Evolutionary conservation across 2,329 filamentous ascomycete genomes (phyloP), one percentile per base, ranked within the genome.

Genomic region (Fusarium neocosmosporiellum): DNA sequence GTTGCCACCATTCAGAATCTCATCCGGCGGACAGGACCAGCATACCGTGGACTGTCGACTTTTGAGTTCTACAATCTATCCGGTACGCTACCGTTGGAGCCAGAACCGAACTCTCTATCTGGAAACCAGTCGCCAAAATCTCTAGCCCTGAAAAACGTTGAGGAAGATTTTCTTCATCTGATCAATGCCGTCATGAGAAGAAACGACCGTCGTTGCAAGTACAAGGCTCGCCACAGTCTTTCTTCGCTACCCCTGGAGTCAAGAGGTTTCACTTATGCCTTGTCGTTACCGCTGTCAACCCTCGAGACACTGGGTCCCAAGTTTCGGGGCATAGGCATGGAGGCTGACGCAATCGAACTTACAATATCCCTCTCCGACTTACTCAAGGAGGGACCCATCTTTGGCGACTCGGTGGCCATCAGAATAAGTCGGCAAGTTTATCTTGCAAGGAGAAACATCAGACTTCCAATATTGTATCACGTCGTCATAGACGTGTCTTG

Each of bases 11-110:
- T 69, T 37, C 63, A 64, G 18, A 54, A 60, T 6, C 67, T 69
- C 9, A 36, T 55, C 7, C 67, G 63, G 5, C 43, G 65, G 5
- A 57, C 58, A 16, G 63, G 63, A 7, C 59, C 63, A 10, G 61
- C 63, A 0, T 59, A 69, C 16, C 59, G 67, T 14, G 29, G 27
- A 7, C n/a, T 69, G 22, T 69, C 67, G 16, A 60, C n/a, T 59
- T 69, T 63, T 34, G 67, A 69, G 37, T 69, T 69, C 16, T 69
- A 63, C 59, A 69, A 69, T 37, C 31, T 66, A 10, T 69, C 67
- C 2, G 62, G 66, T 29, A 54, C 36, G 16, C 34, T 24, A 4
- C 54, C 37, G 11, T 14, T 18, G 14, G 54, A 48, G 13, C 8
- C 29, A 4, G 50, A 39, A 3, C 33, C 31, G 4, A 57, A 10